phyloP scores from a whole-genome alignment of 805 yeast genomes.

The Pichia cabralensis region DNA sequence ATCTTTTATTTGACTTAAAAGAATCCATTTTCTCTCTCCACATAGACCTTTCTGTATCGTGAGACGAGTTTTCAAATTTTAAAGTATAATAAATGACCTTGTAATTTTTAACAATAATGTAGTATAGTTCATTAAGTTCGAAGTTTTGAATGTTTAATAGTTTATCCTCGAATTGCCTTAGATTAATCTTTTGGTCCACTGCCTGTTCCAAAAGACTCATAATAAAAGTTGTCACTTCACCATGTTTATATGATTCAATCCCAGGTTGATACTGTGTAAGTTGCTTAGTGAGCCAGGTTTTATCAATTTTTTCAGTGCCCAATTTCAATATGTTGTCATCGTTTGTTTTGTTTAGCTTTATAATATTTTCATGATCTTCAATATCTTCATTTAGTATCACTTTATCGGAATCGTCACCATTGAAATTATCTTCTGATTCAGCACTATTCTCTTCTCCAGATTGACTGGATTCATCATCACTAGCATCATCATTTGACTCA shows the following conservation, averaged over 20 bases:
- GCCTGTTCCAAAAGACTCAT: slow-evolving; percentile 30
- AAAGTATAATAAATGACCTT: slow-evolving; percentile 22
- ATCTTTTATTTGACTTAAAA: slow-evolving; percentile 16
- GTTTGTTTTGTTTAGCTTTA: slow-evolving; percentile 10
- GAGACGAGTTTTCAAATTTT: slow-evolving; percentile 12
- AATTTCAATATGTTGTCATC: slow-evolving; percentile 6
- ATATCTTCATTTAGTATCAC: slow-evolving; percentile 22
- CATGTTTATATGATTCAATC: slow-evolving; percentile 29
- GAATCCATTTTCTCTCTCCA: too few species aligned
- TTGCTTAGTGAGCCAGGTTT: slow-evolving; percentile 44
- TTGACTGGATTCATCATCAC: slow-evolving; percentile 20
- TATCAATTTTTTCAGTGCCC: slow-evolving; percentile 20
- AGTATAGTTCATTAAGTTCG: slow-evolving; percentile 41
- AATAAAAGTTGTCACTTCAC: slow-evolving; percentile 31
- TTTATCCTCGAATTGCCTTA: slow-evolving; percentile 41
- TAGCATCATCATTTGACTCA: slow-evolving; percentile 31
- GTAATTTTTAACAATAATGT: slow-evolving; percentile 37
- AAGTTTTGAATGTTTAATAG: slow-evolving; percentile 43
- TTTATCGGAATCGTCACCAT: slow-evolving; percentile 9
- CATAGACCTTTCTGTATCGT: slow-evolving; percentile 27
- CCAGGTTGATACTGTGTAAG: slow-evolving; percentile 27
- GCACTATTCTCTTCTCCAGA: slow-evolving; percentile 24
- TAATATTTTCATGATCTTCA: slow-evolving; percentile 14
- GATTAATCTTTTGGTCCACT: slow-evolving; percentile 19
- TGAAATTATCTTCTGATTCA: slow-evolving; percentile 15